Evolutionary conservation across 768 basidiomycete genomes (phyloP).

Genomic region (Leccinum broughii): DNA sequence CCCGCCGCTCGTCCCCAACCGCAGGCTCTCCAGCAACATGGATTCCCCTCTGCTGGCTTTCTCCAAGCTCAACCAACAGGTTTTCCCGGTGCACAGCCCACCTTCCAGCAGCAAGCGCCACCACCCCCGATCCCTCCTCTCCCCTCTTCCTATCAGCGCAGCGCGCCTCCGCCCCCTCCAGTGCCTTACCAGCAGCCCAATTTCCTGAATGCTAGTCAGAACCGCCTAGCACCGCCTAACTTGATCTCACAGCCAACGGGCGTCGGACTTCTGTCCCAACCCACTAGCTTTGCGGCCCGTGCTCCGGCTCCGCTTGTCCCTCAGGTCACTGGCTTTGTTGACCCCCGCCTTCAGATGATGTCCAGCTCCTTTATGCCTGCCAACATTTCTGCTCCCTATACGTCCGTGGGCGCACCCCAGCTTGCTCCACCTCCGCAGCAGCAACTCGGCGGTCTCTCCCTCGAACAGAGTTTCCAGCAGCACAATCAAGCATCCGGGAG

Average conservation of each 20-base stretch:
- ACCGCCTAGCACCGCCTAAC: constrained; percentile 35
- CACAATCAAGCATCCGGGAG: constrained; percentile 77
- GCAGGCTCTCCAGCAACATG: constrained; percentile 46
- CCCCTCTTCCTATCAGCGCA: constrained; percentile 61
- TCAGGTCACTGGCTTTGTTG: constrained; percentile 77
- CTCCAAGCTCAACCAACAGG: constrained; percentile 56
- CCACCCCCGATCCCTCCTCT: constrained; percentile 67
- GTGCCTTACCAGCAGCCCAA: constrained; percentile 42
- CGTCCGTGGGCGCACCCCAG: constrained; percentile 61
- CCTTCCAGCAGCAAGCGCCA: constrained; percentile 37
- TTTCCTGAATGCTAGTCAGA: constrained; percentile 57
- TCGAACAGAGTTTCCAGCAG: constrained; percentile 87
- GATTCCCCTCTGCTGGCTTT: constrained; percentile 42
- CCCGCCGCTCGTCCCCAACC: constrained; percentile 19
- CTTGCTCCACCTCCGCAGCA: constrained; percentile 58
- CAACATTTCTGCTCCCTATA: constrained; percentile 59
- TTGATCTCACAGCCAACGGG: constrained; percentile 25
- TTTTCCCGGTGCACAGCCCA: constrained; percentile 29
- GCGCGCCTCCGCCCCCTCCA: constrained; percentile 39
- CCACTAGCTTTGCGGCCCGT: constrained; percentile 51
- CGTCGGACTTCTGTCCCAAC: constrained; percentile 28
- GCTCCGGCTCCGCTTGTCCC: constrained; percentile 53
- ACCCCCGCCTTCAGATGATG: constrained; percentile 88
- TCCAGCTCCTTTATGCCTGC: constrained; percentile 89
- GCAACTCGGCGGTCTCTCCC: constrained; percentile 50